A percentile compares a stretch with the other conserved stretches of the same genome.
phyloP scores from a whole-genome alignment of 306 rosid species.

The Vigna trinervia region DNA sequence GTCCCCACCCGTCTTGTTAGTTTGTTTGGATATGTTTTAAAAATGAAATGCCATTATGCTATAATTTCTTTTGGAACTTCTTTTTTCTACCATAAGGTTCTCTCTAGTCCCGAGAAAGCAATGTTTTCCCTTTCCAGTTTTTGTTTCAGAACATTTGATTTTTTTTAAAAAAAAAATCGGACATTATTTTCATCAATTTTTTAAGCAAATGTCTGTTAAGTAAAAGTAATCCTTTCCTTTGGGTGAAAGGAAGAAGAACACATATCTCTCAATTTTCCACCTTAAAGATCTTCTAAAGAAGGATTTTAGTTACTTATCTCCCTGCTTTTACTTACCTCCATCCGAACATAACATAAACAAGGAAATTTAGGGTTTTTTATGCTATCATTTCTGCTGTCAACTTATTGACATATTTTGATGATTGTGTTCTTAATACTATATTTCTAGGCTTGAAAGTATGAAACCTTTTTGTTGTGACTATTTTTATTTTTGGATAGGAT shows the following conservation, averaged over 20 bases:
- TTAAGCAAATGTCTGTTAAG: not conserved
- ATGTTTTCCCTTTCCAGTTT: not conserved
- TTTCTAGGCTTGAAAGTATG: not conserved
- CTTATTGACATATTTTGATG: slow-evolving; percentile 31
- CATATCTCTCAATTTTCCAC: not conserved
- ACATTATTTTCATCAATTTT: not conserved
- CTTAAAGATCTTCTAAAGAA: not conserved
- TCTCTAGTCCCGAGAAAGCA: not conserved
- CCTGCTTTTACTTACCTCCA: not conserved
- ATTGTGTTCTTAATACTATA: slow-evolving; percentile 14
- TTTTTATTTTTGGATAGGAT: slow-evolving; percentile 56
- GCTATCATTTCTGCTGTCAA: slow-evolving; percentile 27
- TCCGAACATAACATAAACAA: not conserved
- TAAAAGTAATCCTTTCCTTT: slow-evolving; percentile 5
- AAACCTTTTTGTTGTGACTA: slow-evolving; percentile 28
- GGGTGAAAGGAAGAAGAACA: slow-evolving; percentile 3
- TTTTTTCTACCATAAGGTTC: not conserved
- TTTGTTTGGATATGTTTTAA: not conserved
- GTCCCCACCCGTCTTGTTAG: not conserved
- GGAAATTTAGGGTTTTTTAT: not conserved
- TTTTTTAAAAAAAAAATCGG: no score
- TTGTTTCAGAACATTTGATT: not conserved
- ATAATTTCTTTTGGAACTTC: not conserved
- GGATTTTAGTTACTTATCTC: not conserved
- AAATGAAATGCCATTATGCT: not conserved